Base-by-base conservation (phyloP, 2,329 filamentous ascomycete genomes). In the Curvularia hawaiiensis region DNA sequence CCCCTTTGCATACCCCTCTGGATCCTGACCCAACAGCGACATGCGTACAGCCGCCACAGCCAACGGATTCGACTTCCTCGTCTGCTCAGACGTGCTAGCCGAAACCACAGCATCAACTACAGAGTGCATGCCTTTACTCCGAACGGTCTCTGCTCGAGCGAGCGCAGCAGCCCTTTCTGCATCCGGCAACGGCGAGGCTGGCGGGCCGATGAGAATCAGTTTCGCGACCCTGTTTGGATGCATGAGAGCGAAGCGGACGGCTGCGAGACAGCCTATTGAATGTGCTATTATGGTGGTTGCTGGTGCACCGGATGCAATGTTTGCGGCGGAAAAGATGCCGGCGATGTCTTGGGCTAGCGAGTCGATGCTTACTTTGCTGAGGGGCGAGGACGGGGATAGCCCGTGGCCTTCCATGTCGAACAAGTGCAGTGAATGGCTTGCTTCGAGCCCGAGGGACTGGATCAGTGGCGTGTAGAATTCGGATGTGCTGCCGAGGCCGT, bases 321-420 rank as follows among this genome's bases (percentile, higher is more conserved):
- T 45, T 3, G 26, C 24, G 4, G 11, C 28, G 2, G 24, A 14
- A 10, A 30, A 30, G 12, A 45, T 30, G 26, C 16, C 26, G 10
- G n/a, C 6, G 0, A 18, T 30, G 24, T 41, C 48, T 9, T 50
- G 6, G 14, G 39, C 24, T 1, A 84, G 75, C 0, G 79, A 67
- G 1, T 69, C 63, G 38, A 86, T 78, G 45, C 73, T 79, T 2
- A 78, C 64, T 0, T 78, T 78, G 48, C 74, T 79, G 2, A 77
- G 70, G 0, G 83, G 79, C 9, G 77, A 78, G 0, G 83, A 84
- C 0, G 83, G 83, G 1, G 81, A 83, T 7, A 82, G 72, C 0
- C 84, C 84, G 59, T 85, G 83, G 3, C 84, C 84, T 68, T 86
- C 84, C 3, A 86, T 72, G 59, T 86, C 84, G 56, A 80, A 80